These are phyloP conservation scores for Triticum turgidum DNA, from an alignment of 176 grass and related monocot species.

Conservation along the genomic window DNA sequence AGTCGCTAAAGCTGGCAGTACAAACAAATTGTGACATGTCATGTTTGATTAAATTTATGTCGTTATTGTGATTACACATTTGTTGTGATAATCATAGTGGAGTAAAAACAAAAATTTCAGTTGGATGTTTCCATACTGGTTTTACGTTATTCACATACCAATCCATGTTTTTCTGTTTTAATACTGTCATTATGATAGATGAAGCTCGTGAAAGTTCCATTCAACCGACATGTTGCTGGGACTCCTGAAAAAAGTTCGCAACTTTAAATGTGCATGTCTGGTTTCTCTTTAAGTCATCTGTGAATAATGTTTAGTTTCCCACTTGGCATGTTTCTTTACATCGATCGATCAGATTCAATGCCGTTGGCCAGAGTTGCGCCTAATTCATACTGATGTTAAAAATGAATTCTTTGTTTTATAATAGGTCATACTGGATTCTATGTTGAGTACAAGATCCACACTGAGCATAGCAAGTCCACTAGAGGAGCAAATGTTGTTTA, in stretches of 20 bases:
- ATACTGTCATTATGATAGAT: constrained; percentile 91
- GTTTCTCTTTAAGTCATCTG: constrained; percentile 20
- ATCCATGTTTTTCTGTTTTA: constrained; percentile 26
- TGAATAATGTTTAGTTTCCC: constrained; percentile 21
- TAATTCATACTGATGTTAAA: constrained; percentile 32
- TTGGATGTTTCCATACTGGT: background rate
- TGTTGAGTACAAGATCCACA: constrained; percentile 60
- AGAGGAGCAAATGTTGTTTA: constrained; percentile 92
- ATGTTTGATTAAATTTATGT: constrained; percentile 14
- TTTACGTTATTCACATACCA: constrained; percentile 8
- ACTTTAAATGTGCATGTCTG: background rate
- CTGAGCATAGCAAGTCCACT: constrained; percentile 88
- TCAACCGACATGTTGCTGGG: constrained; percentile 43
- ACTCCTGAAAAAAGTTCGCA: constrained; percentile 85
- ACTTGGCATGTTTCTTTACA: background rate
- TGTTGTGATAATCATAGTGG: constrained; percentile 11
- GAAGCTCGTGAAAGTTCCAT: constrained; percentile 97
- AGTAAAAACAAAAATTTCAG: background rate
- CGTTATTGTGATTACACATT: background rate
- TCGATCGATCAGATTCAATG: constrained; percentile 71
- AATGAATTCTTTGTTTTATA: constrained; percentile 43
- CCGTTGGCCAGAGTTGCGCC: constrained; percentile 65
- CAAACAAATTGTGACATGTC: no score
- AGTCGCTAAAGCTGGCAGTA: no score
- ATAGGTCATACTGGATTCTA: no score